phyloP scores from a whole-genome alignment of 176 grass and related monocot genomes.

The Aegilops sharonensis region DNA sequence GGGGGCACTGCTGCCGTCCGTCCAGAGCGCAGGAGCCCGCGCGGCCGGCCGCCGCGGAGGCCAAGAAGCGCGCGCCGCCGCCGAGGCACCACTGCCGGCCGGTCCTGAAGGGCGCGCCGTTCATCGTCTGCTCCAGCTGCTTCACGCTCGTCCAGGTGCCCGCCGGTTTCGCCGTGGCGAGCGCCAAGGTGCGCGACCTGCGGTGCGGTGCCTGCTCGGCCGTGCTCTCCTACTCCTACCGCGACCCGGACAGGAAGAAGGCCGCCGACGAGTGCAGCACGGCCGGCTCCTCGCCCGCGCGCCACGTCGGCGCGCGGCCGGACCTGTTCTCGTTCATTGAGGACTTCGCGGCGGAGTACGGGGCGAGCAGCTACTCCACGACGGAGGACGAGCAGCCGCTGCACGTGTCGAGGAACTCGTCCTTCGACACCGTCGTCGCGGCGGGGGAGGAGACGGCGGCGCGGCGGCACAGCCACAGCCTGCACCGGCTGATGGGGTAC shows the following conservation, averaged over 20 bases:
- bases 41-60: constrained; percentile 3
- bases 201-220: constrained; percentile 70
- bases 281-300: neutral
- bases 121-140: constrained; percentile 84
- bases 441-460: neutral
- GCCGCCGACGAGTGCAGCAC: neutral
- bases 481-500: constrained; percentile 83
- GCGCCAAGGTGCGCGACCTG: constrained; percentile 54
- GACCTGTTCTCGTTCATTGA: constrained; percentile 51
- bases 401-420: constrained; percentile 60
- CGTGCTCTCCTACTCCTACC: constrained; percentile 71
- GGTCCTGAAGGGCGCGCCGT: constrained; percentile 79
- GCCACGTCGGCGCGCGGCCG: neutral
- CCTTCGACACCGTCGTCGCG: constrained; percentile 38
- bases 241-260: constrained; percentile 46
- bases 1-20: constrained; percentile 24
- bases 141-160: constrained; percentile 73
- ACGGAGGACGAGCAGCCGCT: constrained; percentile 53
- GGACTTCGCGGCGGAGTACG: constrained; percentile 29
- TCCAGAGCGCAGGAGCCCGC: neutral
- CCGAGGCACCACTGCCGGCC: constrained; percentile 68
- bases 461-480: constrained; percentile 19
- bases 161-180: constrained; percentile 53
- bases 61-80: constrained; percentile 21
- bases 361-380: constrained; percentile 55